Conservation (phyloP, 352 stramenopile genomes). For the Peronospora belbahrii region DNA sequence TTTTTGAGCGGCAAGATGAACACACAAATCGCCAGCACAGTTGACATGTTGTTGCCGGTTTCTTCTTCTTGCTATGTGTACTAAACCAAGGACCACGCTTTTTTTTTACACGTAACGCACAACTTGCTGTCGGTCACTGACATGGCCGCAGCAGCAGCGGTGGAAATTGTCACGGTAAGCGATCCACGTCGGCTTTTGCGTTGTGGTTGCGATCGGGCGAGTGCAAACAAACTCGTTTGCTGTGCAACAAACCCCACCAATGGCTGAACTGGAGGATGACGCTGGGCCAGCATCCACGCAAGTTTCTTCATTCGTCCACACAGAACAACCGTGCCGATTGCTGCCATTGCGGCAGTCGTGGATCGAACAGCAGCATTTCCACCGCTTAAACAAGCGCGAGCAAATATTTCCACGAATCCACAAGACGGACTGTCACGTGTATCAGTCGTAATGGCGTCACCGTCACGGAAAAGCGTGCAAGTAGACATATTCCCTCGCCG, state of each 20-base stretch:
- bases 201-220: slow-evolving; percentile 20
- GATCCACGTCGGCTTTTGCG: slow-evolving; percentile 14
- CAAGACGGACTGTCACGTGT: slow-evolving; percentile 13
- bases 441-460: slow-evolving; percentile 13
- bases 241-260: slow-evolving; percentile 10
- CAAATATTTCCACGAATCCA: slow-evolving; percentile 27
- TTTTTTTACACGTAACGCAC: slow-evolving; percentile 30
- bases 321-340: slow-evolving; percentile 26
- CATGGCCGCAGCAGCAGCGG: slow-evolving; percentile 14
- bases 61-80: slow-evolving; percentile 23
- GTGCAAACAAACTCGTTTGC: slow-evolving; percentile 11
- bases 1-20: slow-evolving; percentile 42
- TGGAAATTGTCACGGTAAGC: slow-evolving; percentile 22
- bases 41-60: slow-evolving; percentile 28
- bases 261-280: slow-evolving; percentile 10
- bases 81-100: slow-evolving; percentile 26
- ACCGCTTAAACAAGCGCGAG: slow-evolving; percentile 23
- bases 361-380: slow-evolving; percentile 26
- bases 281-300: slow-evolving; percentile 41
- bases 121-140: slow-evolving; percentile 15
- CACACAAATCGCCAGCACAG: slow-evolving; percentile 46
- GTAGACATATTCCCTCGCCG: slow-evolving; percentile 43
- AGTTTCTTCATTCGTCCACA: slow-evolving; percentile 69
- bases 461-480: slow-evolving; percentile 49
- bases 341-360: slow-evolving; percentile 26